Conservation (phyloP, 805 yeast species). For the Cyberlindnera meyerae region DNA sequence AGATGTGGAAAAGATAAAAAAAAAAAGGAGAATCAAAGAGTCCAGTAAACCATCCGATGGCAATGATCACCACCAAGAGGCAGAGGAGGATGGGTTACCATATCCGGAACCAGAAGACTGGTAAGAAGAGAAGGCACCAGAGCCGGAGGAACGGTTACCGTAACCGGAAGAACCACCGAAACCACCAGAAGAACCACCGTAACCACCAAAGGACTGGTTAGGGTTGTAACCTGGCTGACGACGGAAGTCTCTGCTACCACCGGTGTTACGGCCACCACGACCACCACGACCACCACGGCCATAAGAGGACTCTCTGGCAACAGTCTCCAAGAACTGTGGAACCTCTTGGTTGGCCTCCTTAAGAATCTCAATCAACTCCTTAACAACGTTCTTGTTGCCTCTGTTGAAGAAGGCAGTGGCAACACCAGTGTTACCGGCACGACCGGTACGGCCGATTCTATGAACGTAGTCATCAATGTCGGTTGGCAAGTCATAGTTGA, state of each 20-base stretch:
- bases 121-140: constrained; percentile 17
- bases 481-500: constrained; percentile 94
- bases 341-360: constrained; percentile 97
- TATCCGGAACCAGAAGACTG: constrained; percentile 10
- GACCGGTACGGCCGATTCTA: constrained; percentile 99
- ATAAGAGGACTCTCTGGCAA: constrained; percentile 69
- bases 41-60: no score
- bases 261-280: constrained; percentile 38
- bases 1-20: no score
- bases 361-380: constrained; percentile 81
- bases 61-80: constrained; percentile 2
- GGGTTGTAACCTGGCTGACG: constrained; percentile 27
- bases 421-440: constrained; percentile 99
- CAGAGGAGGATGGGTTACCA: constrained; percentile 6
- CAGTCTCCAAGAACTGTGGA: constrained; percentile 79
- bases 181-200: constrained; percentile 12
- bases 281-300: constrained; percentile 55
- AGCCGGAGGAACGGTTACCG: constrained; percentile 15
- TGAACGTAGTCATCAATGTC: constrained; percentile 98
- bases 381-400: constrained; percentile 82
- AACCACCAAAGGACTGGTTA: constrained; percentile 16
- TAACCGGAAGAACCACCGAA: constrained; percentile 13
- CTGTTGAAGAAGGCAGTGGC: constrained; percentile 99
- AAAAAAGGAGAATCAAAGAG: no score
- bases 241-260: constrained; percentile 48